Base-by-base conservation (phyloP, 768 basidiomycete genomes). In the Phylloporus sp. region DNA sequence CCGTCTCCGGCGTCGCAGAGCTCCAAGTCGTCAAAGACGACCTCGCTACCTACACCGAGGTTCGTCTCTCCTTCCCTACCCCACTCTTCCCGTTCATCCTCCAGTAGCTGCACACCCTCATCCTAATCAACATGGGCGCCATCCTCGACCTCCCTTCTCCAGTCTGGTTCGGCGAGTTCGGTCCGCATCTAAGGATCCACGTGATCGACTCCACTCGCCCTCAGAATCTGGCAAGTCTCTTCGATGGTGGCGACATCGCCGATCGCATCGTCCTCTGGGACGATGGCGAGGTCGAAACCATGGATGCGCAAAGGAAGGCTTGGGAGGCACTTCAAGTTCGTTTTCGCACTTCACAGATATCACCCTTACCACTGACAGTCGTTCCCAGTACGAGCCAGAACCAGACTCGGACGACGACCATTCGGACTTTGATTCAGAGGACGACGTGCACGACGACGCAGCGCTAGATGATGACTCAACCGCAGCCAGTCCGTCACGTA, bases 161-260 rank as follows among this genome's bases (percentile, higher is more conserved):
- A 3, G 75, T 77, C 35, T 86, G 86, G 84, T 86, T 92, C 60
- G 90, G 89, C 40, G 80, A 80, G 31, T 86, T 89, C 57, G 65
- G 71, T 38, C 56, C 71, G 5, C 70, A 73, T 20, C 72, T 90
- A 44, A 81, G 76, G 3, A 77, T 97, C 33, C 96, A 99, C 70
- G 83, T 98, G 57, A 89, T 99, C 69, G 96, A 99, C 68, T 91
- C 95, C 4, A 80, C 84, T 17, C 79, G 96, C 42, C 96, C 96
- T 15, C 81, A 88, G 60, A 92, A 93, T 66, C 72, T 98, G 59
- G 75, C 82, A 34, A 96, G 84, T 70, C 69, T 97, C 18, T 98
- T 95, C 64, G 80, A 78, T 39, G 75, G 72, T 34, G 82, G 82
- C 21, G 75, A 80, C 55, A 78, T 78, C 42, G 78, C 76, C 11